Base-by-base conservation (phyloP, 2,329 filamentous ascomycete genomes). In the Chaetomiaceae sp. region DNA sequence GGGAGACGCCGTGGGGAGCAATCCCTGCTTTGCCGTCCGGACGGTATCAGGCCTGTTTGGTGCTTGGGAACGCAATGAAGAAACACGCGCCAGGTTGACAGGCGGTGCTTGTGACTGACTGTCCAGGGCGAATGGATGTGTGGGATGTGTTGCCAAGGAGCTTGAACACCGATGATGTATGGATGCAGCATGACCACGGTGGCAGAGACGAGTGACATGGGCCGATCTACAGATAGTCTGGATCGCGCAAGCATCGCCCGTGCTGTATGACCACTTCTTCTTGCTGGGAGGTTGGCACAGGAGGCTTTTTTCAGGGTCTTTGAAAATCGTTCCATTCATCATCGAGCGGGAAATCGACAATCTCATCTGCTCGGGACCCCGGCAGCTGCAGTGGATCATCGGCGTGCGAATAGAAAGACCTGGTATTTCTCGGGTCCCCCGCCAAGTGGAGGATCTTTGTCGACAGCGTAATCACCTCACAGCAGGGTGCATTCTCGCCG, bases 141-240 rank as follows among this genome's bases (percentile, higher is more conserved):
- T 31, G 33, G 39, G 37, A 37, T 15, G 8, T 46, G 27, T 37
- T 37, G 53, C 54, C 46, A 51, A 47, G 36, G 25, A 17, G 37
- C 29, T 48, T 23, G 9, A 38, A 23, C 27, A 25, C 43, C 31
- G 47, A 54, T 54, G 43, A 43, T 53, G 51, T 40, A 38, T 33
- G 19, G 33, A n/a, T 7, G 37, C 20, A 27, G 37, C 43, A 51
- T 57, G 51, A 51, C n/a, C 54, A 54, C 43, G 42, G 55, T 55
- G 49, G 52, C 52, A 55, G 44, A 40, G 29, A 17, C 31, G n/a
- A n/a, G 27, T 27, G 27, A 12, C 27, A 31, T 14, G 37, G 46
- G 46, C 33, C 43, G 43, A 56, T 56, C 49, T 53, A 12, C 27
- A 31, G n/a, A n/a, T n/a, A n/a, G n/a, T n/a, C n/a, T 31, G 47